These are phyloP conservation scores for Amanita jacksonii DNA, from an alignment of 768 basidiomycete genomes.

Conservation along the genomic window DNA sequence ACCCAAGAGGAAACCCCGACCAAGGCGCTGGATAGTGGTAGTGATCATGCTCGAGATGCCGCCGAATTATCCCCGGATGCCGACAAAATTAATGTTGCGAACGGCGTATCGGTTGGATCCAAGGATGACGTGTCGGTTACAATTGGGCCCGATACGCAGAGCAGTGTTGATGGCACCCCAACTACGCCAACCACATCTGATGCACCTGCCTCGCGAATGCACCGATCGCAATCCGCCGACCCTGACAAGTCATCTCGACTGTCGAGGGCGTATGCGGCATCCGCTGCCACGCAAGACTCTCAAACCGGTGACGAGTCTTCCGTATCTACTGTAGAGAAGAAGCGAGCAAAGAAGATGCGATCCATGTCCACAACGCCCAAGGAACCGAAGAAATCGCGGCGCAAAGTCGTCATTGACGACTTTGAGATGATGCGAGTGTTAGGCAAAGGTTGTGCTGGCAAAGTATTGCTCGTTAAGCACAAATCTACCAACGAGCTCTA, in stretches of 20 bases:
- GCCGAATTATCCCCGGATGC: not conserved
- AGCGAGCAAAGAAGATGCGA: conserved; percentile 26
- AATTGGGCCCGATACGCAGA: conserved; percentile 10
- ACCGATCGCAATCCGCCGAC: conserved; percentile 76
- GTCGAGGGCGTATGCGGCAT: conserved; percentile 50
- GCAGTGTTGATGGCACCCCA: conserved; percentile 14
- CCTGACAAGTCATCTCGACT: conserved; percentile 53
- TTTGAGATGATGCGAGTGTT: conserved; percentile 97
- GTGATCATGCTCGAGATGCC: not conserved
- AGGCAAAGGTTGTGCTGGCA: conserved; percentile 96
- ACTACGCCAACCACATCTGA: conserved; percentile 31
- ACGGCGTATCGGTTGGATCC: conserved; percentile 10
- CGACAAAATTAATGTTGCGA: not conserved
- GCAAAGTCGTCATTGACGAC: conserved; percentile 78
- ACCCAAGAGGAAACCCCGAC: not conserved
- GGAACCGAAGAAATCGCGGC: conserved; percentile 46
- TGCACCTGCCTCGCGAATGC: conserved; percentile 36
- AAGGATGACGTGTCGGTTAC: conserved; percentile 25
- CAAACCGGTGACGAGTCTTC: conserved; percentile 67
- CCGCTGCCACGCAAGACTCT: conserved; percentile 41
- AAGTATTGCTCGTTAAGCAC: conserved; percentile 86
- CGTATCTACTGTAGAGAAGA: conserved; percentile 39
- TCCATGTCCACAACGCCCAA: conserved; percentile 29
- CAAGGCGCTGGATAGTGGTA: not conserved
- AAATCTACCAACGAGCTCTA: conserved; percentile 64